Base-by-base conservation (phyloP, 495 filamentous ascomycete species). In the Paragyromitra xinjiangensis region DNA sequence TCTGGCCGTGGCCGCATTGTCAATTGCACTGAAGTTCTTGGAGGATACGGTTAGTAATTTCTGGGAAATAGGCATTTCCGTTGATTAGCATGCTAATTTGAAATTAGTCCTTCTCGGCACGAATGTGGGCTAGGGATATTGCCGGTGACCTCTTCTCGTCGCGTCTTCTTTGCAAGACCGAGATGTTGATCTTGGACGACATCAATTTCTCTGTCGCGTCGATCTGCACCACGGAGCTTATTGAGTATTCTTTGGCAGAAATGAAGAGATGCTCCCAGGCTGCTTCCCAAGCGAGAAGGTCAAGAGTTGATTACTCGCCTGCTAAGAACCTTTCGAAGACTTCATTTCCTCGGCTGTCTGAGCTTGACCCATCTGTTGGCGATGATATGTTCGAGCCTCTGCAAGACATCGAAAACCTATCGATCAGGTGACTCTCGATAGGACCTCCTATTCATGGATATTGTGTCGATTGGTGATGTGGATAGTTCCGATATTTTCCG, bases 21-120 rank as follows among this genome's bases (percentile, higher is more conserved):
- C 67, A 56, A 80, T 82, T 61, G 80, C 81, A 29, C 48, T 80
- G 56, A 82, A 82, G 66, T 82, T 82, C 39, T 39, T 82, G 2
- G 81, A 82, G 42, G 81, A 82, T 69, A 77, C 71, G 37, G 81
- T 81, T 73, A 68, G 80, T 80, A 16, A 29, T 34, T 61, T 48
- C 61, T 48, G 24, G 22, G 24, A 53, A 26, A 65, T 39, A 26
- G 44, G 22, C 45, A 29, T 48, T 48, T 71, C 53, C 37, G n/a
- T 69, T 42, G 75, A 29, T 34, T 61, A 39, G 6, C 29, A 34
- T 66, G 61, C 66, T 77, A 45, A 71, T 66, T 77, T 61, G 16
- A 61, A 62, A 29, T 66, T 81, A 81, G 80, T 70, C 70, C 24
- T 80, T 80, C 59, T 78, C 77, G 16, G 78, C 73, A 37, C 65